Evolutionary conservation across 495 filamentous ascomycete species (phyloP), one percentile per base, ranked within the genome.

Genomic region (Penicillium soppii): DNA sequence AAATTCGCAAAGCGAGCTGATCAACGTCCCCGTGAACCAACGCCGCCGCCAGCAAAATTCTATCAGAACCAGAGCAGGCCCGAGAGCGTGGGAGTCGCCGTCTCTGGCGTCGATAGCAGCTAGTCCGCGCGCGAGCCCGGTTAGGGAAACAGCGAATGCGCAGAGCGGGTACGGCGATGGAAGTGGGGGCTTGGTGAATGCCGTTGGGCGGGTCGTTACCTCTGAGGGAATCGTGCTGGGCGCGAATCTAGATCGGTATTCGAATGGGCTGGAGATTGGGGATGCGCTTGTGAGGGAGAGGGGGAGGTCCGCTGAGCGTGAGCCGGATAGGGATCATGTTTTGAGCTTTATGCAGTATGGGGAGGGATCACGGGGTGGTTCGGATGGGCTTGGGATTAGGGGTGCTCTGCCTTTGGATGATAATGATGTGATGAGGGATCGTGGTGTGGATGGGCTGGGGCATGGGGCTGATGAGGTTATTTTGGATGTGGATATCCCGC

Each of bases 341-440:
- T 65, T 71, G 67, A 72, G 69, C 26, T 72, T 72, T 21, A 68
- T 71, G 67, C 46, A 62, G 6, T 69, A 58, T 54, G 57, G 48
- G 42, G 53, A 30, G 27, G 27, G 48, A 53, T 13, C 15, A 17
- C 36, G 54, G 20, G 37, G 29, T 9, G 41, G 27, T 20, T 4
- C 16, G 13, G 13, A 20, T 5, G 45, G 33, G 16, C 29, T 35
- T 19, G 44, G 22, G 6, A 38, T 39, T 9, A 27, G 25, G 29
- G 29, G 29, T 32, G 29, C 5, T 32, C n/a, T n/a, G n/a, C n/a
- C n/a, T n/a, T n/a, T n/a, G n/a, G n/a, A n/a, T n/a, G n/a, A n/a
- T n/a, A n/a, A n/a, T n/a, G n/a, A n/a, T 22, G 29, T 9, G 21
- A 33, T 26, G 27, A 1, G 15, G 27, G 43, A 29, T n/a, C 2